These are phyloP conservation scores for Tuber indicum DNA, from an alignment of 495 filamentous ascomycete genomes.

Conservation along the genomic window DNA sequence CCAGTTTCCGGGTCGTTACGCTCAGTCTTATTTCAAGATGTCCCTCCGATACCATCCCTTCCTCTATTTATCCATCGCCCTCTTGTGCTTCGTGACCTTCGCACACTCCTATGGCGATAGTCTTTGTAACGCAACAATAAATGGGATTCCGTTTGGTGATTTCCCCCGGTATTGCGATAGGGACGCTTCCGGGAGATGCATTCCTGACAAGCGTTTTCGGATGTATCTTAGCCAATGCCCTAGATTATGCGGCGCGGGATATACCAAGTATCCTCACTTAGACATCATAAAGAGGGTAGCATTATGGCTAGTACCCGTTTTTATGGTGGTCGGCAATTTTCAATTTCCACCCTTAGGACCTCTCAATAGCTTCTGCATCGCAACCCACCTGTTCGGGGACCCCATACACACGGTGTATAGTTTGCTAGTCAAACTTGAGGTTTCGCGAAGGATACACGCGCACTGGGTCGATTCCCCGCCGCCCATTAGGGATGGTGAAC, in stretches of 20 bases:
- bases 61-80: not conserved
- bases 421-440: not conserved
- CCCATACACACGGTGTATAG: conserved; percentile 4
- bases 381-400: conserved; percentile 9
- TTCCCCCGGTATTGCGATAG: not conserved
- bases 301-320: conserved; percentile 1
- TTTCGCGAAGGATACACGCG: not conserved
- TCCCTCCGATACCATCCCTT: not conserved
- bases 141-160: not conserved
- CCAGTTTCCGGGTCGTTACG: not conserved
- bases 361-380: conserved; percentile 2
- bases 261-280: not conserved
- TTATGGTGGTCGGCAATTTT: conserved; percentile 8
- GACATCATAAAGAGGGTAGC: not conserved
- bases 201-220: not conserved
- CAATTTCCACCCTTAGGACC: conserved; percentile 7
- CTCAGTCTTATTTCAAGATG: not conserved
- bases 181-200: not conserved
- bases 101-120: not conserved
- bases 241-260: not conserved
- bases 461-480: conserved; percentile 1
- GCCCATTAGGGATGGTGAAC: not conserved
- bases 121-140: not conserved
- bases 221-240: not conserved
- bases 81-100: not conserved